Base-by-base conservation (phyloP, 768 basidiomycete genomes). In the Tulasnella sp. region DNA sequence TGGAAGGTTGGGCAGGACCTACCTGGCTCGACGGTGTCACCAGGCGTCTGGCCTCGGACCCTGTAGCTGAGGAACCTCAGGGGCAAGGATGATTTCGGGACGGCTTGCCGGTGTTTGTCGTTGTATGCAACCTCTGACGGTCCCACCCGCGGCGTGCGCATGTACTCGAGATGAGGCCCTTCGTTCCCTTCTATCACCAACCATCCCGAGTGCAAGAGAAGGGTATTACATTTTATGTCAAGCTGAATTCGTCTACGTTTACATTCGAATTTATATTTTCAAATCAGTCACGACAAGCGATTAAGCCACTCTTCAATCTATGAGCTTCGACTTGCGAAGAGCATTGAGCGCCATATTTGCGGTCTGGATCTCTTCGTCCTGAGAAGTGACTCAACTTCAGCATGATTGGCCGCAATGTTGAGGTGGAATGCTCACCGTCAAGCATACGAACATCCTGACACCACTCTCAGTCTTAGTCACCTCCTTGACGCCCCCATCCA, bases 391-490 rank as follows among this genome's bases (percentile, higher is more conserved):
- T 58, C 16, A 31, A 34, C 14, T 21, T 52, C 36, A 78, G 68
- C n/a, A 36, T 42, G 2, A 27, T 31, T 16, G 21, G 36, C 8
- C n/a, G 18, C n/a, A 81, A 18, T 9, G 21, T n/a, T 21, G 44
- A 38, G 39, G 71, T 75, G 36, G 78, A 82, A 46, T 38, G 81
- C 85, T 7, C 44, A 89, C 89, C 31, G 92, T 93, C 81, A 88
- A 85, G 77, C 92, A 93, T 7, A 93, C 89, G 74, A 93, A 81
- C 18, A 92, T 82, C 78, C 84, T 85, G 79, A 84, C 86, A 34
- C 71, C 77, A 52, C 82, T 82, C 16, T 72, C 82, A 1, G 78
- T 77, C 48, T 77, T 84, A 0, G 88, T 87, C 21, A 92, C 85
- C 79, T 91, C 89, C 12, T 34, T 71, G 4, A 89, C 81, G 1